A percentile compares a stretch with the other conserved stretches of the same genome.
Evolutionary conservation across 345 rosid genomes (phyloP).

Genomic region (Ceriops tagal): DNA sequence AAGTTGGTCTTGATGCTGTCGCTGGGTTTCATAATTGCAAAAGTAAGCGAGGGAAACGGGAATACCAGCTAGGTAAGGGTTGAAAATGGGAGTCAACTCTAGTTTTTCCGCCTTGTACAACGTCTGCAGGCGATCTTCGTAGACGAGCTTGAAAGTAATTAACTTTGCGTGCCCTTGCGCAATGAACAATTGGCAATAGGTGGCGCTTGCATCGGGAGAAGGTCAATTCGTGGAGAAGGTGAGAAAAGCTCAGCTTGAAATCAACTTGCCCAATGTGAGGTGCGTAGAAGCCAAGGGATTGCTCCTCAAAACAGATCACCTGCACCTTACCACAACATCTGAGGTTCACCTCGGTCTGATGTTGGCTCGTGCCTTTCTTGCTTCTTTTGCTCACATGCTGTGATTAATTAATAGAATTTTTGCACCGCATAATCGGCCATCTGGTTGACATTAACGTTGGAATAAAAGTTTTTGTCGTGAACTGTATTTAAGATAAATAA

Average conservation of each 20-base stretch:
- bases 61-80: too few species aligned
- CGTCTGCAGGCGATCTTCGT: neutral
- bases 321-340: slow-evolving; percentile 40
- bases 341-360: slow-evolving; percentile 27
- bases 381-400: slow-evolving; percentile 5
- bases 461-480: too few species aligned
- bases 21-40: too few species aligned
- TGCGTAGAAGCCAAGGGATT: slow-evolving; percentile 40
- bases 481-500: too few species aligned
- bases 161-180: too few species aligned
- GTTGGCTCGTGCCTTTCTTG: slow-evolving; percentile 27
- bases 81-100: too few species aligned
- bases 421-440: too few species aligned
- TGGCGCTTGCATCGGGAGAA: slow-evolving; percentile 40
- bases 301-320: slow-evolving; percentile 27
- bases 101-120: neutral
- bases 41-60: too few species aligned
- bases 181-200: slow-evolving; percentile 17
- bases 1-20: too few species aligned
- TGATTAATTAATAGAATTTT: neutral
- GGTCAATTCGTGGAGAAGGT: slow-evolving; percentile 30
- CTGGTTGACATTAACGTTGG: too few species aligned
- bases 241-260: slow-evolving; percentile 35
- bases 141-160: neutral
- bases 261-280: slow-evolving; percentile 28